Base-by-base conservation (phyloP, 208 protist genomes). In the Acanthamoeba lenticulata region DNA sequence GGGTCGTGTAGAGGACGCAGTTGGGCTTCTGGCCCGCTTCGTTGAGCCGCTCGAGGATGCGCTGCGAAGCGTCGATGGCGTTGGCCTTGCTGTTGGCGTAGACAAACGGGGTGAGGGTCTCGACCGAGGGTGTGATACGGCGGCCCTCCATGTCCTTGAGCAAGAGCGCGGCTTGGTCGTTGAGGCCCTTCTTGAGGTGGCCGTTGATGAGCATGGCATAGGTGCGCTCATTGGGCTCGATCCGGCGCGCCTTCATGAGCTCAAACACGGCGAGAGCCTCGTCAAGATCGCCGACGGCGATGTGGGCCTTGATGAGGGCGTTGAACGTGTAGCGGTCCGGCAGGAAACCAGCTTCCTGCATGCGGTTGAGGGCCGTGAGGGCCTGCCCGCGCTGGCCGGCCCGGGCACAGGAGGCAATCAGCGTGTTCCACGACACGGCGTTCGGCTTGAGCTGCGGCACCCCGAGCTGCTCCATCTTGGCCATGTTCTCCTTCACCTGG, bases 81-180 rank as follows among this genome's bases (percentile, higher is more conserved):
- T 79, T 79, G 67, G 67, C 38, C 67, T 79, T 79, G 67, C 67
- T 36, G 67, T 79, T 79, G 67, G 67, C 67, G 67, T 79, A 79
- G 38, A 79, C 44, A 36, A 79, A 79, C 19, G 67, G 44, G 36
- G 67, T 79, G 6, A 79, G 67, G 1, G 67, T 79, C 67, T 27
- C 2, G 6, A 79, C 9, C 38, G 67, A 79, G 67, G 67, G 67
- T 2, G 36, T 7, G 38, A 79, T 79, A 36, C 67, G 67, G 21
- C 67, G 67, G 67, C 67, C 38, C 38, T 79, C 67, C 67, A 79
- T 79, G 3, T 79, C 67, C 17, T 7, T 1, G 34, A 79, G 67
- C 67, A 79, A 29, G 34, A 44, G 36, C 4, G 32, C 44, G 24
- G 36, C 67, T 15, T 79, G 1, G 1, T 79, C 38, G 67, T 79